Evolutionary conservation across 768 basidiomycete species (phyloP), one percentile per base, ranked within the genome.

Genomic region (Calocybe gangraenosa): DNA sequence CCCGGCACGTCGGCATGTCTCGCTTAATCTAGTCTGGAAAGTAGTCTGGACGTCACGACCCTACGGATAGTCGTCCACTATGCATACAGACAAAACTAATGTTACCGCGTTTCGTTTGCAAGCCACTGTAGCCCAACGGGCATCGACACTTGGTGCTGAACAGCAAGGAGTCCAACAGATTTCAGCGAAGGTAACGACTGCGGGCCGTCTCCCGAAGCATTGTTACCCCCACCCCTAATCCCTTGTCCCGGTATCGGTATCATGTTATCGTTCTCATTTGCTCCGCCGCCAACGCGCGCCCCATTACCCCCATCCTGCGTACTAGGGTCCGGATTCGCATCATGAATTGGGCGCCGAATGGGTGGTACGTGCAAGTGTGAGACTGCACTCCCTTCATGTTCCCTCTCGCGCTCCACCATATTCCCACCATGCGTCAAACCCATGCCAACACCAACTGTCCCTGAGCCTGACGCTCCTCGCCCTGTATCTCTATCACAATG

Each of bases 101-200:
- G 19, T 46, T 69, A 74, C 49, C 74, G 66, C 34, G 73, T 71
- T 64, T 84, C 82, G 49, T 84, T 74, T 28, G 81, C 83, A 40
- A 87, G 69, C 84, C 84, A 87, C 37, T 67, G 73, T 49, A 86
- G 56, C 15, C 84, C 84, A 21, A 83, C 82, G 4, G 84, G 84
- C 78, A 83, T 76, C 5, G 44, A 49, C 25, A 49, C 47, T 30
- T 48, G 36, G 7, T 48, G 51, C 20, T 53, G 51, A 21, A 52
- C 51, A 34, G 47, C 47, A 10, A 88, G 66, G 36, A 88, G 68
- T 17, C 86, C 86, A 51, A 82, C 85, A 23, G 81, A 78, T 63
- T 87, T 87, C 43, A 88, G 66, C 30, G 86, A 87, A 23, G 86
- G 86, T 47, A 88, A 63, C 15, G 81, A 78, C 51, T 66, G 74